A percentile compares a stretch with the other conserved stretches of the same genome.
Conservation (phyloP, 202 grass and related monocot species). For the Dendrocalamus latiflorus region DNA sequence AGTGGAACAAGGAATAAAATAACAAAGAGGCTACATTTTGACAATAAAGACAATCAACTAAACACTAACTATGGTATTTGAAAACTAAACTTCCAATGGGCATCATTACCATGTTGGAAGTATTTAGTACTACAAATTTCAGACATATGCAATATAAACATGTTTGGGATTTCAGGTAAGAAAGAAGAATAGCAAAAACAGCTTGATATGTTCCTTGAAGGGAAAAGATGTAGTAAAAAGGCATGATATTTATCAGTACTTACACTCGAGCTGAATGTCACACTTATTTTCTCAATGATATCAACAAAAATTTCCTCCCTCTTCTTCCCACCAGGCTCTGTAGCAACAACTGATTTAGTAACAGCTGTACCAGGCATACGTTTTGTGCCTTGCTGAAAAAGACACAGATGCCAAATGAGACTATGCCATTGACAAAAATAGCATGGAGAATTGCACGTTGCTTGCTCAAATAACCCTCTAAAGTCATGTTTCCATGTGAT, state of each 20-base stretch:
- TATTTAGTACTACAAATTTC: not conserved
- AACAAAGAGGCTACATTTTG: not conserved
- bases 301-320: slow-evolving; percentile 99
- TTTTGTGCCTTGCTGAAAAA: slow-evolving; percentile 91
- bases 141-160: not conserved
- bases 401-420: slow-evolving; percentile 27
- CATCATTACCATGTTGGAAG: not conserved
- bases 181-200: not conserved
- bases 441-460: not conserved
- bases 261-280: slow-evolving; percentile 95
- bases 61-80: not conserved
- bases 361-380: slow-evolving; percentile 98
- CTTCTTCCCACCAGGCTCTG: slow-evolving; percentile 84
- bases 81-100: slow-evolving; percentile 2
- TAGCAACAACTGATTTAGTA: slow-evolving; percentile 98
- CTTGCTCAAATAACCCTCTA: slow-evolving; percentile 7
- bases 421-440: slow-evolving; percentile 6
- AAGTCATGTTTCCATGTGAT: not conserved
- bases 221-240: not conserved
- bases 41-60: not conserved
- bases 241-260: slow-evolving; percentile 18
- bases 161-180: not conserved
- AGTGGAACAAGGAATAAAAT: not conserved
- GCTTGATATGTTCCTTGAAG: not conserved
- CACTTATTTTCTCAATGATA: slow-evolving; percentile 97